Conservation (phyloP, 2,329 filamentous ascomycete species). For the Westerdykella sp. region DNA sequence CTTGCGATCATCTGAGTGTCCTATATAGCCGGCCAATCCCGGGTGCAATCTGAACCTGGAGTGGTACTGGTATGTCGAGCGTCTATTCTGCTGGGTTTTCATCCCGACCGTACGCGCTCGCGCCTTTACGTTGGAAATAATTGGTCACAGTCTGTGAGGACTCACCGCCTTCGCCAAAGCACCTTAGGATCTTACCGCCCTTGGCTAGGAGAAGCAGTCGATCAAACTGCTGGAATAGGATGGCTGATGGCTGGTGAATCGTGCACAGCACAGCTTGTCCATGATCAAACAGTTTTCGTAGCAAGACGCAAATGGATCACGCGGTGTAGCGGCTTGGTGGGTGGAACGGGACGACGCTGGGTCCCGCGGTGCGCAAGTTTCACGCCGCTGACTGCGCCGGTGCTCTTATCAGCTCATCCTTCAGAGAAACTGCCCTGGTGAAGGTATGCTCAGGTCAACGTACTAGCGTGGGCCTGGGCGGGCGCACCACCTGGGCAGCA, state of each 20-base stretch:
- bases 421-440: too few species aligned
- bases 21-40: conserved; percentile 12
- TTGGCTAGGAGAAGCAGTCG: conserved; percentile 67
- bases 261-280: conserved; percentile 81
- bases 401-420: too few species aligned
- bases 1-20: conserved; percentile 9
- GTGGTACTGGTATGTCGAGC: conserved; percentile 40
- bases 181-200: conserved; percentile 65
- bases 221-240: conserved; percentile 84
- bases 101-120: conserved; percentile 53
- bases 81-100: conserved; percentile 81
- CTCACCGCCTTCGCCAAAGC: conserved; percentile 70
- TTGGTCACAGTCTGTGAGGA: conserved; percentile 57
- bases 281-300: conserved; percentile 76
- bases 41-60: conserved; percentile 3
- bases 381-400: too few species aligned
- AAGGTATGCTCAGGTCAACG: too few species aligned
- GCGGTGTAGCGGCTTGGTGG: conserved; percentile 50
- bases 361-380: too few species aligned
- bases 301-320: conserved; percentile 77
- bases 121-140: conserved; percentile 70
- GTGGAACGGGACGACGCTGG: too few species aligned
- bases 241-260: conserved; percentile 87
- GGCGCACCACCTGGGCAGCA: too few species aligned
- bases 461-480: too few species aligned